phyloP scores from a whole-genome alignment of 2,329 filamentous ascomycete species.

The Colletotrichum costaricense region DNA sequence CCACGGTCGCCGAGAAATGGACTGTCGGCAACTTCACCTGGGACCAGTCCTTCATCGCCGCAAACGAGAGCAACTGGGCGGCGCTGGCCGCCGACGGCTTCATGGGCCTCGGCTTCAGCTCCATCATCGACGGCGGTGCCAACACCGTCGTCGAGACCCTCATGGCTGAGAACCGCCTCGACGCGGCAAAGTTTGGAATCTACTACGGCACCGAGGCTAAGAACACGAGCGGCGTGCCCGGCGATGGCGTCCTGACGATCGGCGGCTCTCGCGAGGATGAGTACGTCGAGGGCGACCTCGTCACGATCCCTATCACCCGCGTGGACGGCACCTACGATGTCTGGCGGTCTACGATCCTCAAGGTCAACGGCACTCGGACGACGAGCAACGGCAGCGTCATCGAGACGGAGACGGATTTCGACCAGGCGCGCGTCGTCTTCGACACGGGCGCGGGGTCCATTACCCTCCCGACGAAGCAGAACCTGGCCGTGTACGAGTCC shows the following conservation, averaged over 20 bases:
- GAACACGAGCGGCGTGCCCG: constrained; percentile 32
- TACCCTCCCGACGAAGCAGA: constrained; percentile 40
- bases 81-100: constrained; percentile 47
- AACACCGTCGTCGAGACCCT: constrained; percentile 47
- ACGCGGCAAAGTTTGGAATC: constrained; percentile 45
- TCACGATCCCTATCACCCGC: constrained; percentile 33
- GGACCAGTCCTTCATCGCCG: constrained; percentile 44
- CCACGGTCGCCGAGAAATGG: constrained; percentile 43
- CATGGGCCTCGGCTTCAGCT: constrained; percentile 47
- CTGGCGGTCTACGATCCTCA: constrained; percentile 43
- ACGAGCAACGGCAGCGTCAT: constrained; percentile 11
- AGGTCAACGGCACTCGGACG: constrained; percentile 33
- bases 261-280: constrained; percentile 46
- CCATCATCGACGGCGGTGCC: constrained; percentile 44
- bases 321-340: constrained; percentile 41
- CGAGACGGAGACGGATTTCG: constrained; percentile 12
- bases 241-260: constrained; percentile 43
- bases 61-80: constrained; percentile 43
- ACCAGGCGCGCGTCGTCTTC: constrained; percentile 40
- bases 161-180: constrained; percentile 42
- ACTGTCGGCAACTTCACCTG: constrained; percentile 37
- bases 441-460: constrained; percentile 47
- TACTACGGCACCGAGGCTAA: constrained; percentile 41
- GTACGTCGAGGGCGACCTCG: constrained; percentile 38
- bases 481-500: constrained; percentile 44